Base-by-base conservation (phyloP, 257 asterid species). In the Nemophila menziesii region DNA sequence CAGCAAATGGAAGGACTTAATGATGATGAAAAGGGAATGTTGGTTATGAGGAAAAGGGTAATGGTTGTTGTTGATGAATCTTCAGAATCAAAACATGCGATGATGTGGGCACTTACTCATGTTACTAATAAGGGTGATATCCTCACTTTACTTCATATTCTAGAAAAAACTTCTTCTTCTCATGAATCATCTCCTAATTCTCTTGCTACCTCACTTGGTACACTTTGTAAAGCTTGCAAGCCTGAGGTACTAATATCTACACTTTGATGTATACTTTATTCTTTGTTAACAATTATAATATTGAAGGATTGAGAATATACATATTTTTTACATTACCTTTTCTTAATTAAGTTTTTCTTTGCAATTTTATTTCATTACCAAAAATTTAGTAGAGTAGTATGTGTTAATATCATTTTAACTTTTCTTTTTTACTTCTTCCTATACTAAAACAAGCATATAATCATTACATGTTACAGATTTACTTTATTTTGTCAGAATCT, bases 41-140 rank as follows among this genome's bases (percentile, higher is more conserved):
- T 74, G 14, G 77, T 65, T 46, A 49, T 66, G 84, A 75, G 82
- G 75, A 82, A 87, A 36, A 77, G 93, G 59, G 95, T 87, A 8
- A 82, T 87, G 97, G 95, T 87, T 54, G 82, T 87, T 1, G 89
- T 87, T 64, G 97, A 86, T 63, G 72, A 82, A 26, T 48, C 74
- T 29, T 65, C 92, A 8, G 71, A 75, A 48, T 72, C 83, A 0
- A 82, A 80, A 18, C 92, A 87, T 55, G 97, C 97, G 1, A 79
- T 87, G 95, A 83, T 80, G 89, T 87, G 95, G 95, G 95, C 97
- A 16, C 77, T 87, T 1, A 77, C 93, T 44, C 95, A 83, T 66
- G 89, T 83, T 1, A 56, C 95, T 1, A 78, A 75, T 16, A 75
- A 68, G 69, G 92, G 83, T 16, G 97, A 87, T 61, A 61, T 82